Evolutionary conservation across 179 eudicot genomes (phyloP).

Genomic region (Gypsophila paniculata): DNA sequence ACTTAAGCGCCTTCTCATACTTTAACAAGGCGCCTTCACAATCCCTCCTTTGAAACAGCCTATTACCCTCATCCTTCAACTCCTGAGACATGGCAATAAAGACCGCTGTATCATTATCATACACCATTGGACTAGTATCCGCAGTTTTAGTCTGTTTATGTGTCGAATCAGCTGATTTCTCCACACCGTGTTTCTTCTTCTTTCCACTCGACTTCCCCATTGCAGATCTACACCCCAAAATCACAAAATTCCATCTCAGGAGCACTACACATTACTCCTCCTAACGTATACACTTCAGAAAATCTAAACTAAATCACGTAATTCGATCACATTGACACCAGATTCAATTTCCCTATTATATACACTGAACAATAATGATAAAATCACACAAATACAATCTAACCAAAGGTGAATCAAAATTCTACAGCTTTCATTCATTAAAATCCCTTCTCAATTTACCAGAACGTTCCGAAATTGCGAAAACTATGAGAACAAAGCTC

Average conservation of each 20-base stretch:
- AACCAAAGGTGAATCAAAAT: slow-evolving; percentile 5
- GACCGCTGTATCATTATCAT: slow-evolving; percentile 59
- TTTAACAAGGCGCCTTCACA: slow-evolving; percentile 85
- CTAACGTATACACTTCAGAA: background rate
- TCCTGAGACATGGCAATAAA: slow-evolving; percentile 72
- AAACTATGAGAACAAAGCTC: background rate
- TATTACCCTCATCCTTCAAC: slow-evolving; percentile 84
- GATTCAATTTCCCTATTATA: background rate
- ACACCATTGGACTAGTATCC: slow-evolving; percentile 41
- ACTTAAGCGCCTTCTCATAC: slow-evolving; percentile 77
- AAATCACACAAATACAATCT: background rate
- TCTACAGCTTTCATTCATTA: background rate
- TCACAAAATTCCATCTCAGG: slow-evolving; percentile 9
- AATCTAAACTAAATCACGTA: background rate
- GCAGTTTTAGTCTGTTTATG: slow-evolving; percentile 33
- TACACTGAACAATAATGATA: background rate
- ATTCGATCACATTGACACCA: background rate
- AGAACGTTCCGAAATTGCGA: background rate
- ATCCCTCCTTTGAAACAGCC: slow-evolving; percentile 79
- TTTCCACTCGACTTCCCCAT: slow-evolving; percentile 71
- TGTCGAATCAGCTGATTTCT: slow-evolving; percentile 34
- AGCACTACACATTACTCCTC: too few species aligned
- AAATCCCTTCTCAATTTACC: background rate
- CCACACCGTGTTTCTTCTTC: slow-evolving; percentile 44
- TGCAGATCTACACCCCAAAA: slow-evolving; percentile 30